Base-by-base conservation (phyloP, 1,284 basidiomycete species). In the Caloboletus inedulis region DNA sequence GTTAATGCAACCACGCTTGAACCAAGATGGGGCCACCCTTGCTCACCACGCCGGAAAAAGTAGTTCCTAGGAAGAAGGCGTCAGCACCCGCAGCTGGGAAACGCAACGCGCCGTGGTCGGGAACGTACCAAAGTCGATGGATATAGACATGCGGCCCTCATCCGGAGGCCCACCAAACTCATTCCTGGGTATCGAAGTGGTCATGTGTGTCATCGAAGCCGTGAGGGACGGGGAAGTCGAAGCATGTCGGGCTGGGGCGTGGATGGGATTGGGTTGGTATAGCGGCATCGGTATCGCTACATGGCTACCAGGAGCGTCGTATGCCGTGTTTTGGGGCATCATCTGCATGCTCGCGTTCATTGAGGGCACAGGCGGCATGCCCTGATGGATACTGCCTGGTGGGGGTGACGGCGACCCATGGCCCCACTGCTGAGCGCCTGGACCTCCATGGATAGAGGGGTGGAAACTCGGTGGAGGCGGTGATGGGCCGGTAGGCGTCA, bases 1-100 rank as follows among this genome's bases (percentile, higher is more conserved):
- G 42, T 62, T 29, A 56, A 37, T 16, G 1, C 2, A 13, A 14
- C 36, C 16, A 35, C 19, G 4, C 30, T 21, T 5, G 29, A 35
- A 16, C 34, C 14, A 31, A 31, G 12, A 46, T 13, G 14, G 13
- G 7, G 4, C n/a, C 3, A 18, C 14, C 2, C 21, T 9, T n/a
- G 77, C 85, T 72, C 68, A 89, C 87, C 58, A 91, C 85, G 55
- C 88, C 88, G 37, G 88, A 89, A 70, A 89, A 90, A 2, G 88
- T 90, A 4, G 88, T 91, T 68, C 86, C 86, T 87, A 49, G 30
- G 5, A 10, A 21, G 8, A 71, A 30, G 51, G 27, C 45, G 43
- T 62, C 34, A 45, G 43, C 31, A 10, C 3, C 25, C 10, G 18
- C n/a, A 14, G 16, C 9, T 2, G 18, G 25, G 14, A 29, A 23